A percentile compares a stretch with the other conserved stretches of the same genome.
Conservation (phyloP, 768 basidiomycete species). For the Paxillus ammoniavirescens region DNA sequence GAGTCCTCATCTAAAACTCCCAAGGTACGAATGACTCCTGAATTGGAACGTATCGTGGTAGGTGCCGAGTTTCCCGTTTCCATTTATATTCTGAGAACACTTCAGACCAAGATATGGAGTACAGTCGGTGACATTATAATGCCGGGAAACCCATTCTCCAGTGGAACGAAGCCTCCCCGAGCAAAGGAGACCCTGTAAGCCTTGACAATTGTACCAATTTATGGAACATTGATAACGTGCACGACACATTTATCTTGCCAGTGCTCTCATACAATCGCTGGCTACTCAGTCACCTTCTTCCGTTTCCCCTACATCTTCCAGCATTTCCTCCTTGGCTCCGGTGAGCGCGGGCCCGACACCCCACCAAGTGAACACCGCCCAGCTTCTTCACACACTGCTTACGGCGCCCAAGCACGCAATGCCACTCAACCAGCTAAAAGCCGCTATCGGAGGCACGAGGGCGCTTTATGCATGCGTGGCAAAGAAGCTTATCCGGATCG, state of each 20-base stretch:
- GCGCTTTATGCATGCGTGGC: conserved; percentile 79
- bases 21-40: conserved; percentile 54
- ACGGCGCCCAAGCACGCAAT: conserved; percentile 53
- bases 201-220: not conserved
- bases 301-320: conserved; percentile 56
- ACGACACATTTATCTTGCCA: conserved; percentile 24
- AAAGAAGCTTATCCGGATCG: conserved; percentile 75
- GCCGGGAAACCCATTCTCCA: conserved; percentile 46
- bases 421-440: conserved; percentile 62
- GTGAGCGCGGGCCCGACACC: conserved; percentile 45
- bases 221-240: not conserved
- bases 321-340: conserved; percentile 44
- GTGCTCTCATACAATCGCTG: conserved; percentile 57
- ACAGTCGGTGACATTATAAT: conserved; percentile 66
- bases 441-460: conserved; percentile 54
- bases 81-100: not conserved
- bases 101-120: conserved; percentile 66
- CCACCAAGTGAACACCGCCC: conserved; percentile 72
- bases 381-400: conserved; percentile 61
- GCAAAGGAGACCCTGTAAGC: conserved; percentile 65
- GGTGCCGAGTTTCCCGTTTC: conserved; percentile 20
- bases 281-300: conserved; percentile 50
- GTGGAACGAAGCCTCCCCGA: conserved; percentile 41
- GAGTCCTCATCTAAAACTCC: conserved; percentile 22
- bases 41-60: conserved; percentile 66